These are phyloP conservation scores for Stevia rebaudiana DNA, from an alignment of 140 eudicot genomes.

Conservation along the genomic window DNA sequence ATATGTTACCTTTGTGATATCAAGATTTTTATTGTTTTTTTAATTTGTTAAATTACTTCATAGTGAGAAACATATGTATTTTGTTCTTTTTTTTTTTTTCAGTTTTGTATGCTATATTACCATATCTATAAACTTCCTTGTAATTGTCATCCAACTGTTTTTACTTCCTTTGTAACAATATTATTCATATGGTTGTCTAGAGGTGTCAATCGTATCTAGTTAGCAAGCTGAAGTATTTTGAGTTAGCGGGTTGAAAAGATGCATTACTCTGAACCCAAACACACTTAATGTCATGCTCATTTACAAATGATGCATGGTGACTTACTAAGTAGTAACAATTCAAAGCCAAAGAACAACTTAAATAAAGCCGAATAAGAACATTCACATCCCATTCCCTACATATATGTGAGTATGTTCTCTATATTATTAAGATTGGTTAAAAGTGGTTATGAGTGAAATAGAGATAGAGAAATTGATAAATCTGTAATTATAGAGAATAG, in stretches of 20 bases:
- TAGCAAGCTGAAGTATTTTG: neutral
- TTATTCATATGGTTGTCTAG: neutral
- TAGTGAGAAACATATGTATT: slow-evolving; percentile 23
- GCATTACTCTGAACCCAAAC: neutral
- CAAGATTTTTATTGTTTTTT: slow-evolving; percentile 8
- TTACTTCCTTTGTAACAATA: neutral
- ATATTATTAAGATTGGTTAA: too few relatives aligned
- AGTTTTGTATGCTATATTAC: slow-evolving; percentile 28
- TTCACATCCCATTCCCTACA: too few relatives aligned
- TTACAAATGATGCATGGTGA: too few relatives aligned
- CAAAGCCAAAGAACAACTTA: too few relatives aligned
- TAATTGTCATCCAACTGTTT: neutral
- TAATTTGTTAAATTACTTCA: slow-evolving; percentile 8
- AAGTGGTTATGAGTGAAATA: too few relatives aligned
- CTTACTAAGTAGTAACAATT: too few relatives aligned
- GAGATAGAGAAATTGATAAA: too few relatives aligned
- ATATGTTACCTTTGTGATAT: slow-evolving; percentile 24
- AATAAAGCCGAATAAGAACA: too few relatives aligned
- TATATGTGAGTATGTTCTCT: too few relatives aligned
- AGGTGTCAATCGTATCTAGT: neutral
- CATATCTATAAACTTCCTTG: slow-evolving; percentile 13
- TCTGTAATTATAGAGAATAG: too few relatives aligned
- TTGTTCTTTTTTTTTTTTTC: slow-evolving; percentile 29
- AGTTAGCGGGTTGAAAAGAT: too few relatives aligned
- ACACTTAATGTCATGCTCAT: too few relatives aligned